Percentiles rank a stretch among this genome's conserved stretches.
These are phyloP conservation scores for Chrysochromulina parva DNA, from an alignment of 78 protist species.

Conservation along the genomic window DNA sequence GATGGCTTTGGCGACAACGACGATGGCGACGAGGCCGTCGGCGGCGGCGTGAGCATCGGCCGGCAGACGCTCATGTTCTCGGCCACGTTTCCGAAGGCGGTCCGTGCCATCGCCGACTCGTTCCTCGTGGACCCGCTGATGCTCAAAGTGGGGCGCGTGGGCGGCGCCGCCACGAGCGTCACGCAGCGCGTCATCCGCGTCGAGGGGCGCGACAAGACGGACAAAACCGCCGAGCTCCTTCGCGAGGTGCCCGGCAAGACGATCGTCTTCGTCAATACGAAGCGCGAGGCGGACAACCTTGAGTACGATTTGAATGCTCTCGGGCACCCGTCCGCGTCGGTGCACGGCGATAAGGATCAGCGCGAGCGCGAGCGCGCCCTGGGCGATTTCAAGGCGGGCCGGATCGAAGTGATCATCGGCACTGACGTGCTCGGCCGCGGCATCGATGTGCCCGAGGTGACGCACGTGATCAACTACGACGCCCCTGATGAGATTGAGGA, in stretches of 20 bases:
- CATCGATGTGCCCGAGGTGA: slow-evolving; percentile 74
- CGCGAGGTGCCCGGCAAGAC: slow-evolving; percentile 22
- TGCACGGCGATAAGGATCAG: slow-evolving; percentile 98
- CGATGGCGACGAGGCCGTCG: no score
- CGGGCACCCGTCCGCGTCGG: slow-evolving; percentile 69
- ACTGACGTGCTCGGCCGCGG: slow-evolving; percentile 95
- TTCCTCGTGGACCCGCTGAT: slow-evolving; percentile 87
- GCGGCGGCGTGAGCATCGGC: slow-evolving; percentile 73
- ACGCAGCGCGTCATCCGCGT: slow-evolving; percentile 67
- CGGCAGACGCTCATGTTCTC: slow-evolving; percentile 97
- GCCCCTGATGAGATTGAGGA: slow-evolving; percentile 87
- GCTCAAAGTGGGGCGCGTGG: slow-evolving; percentile 96
- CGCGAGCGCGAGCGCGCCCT: slow-evolving; percentile 92
- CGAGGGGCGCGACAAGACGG: slow-evolving; percentile 81
- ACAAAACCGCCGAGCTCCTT: slow-evolving; percentile 70
- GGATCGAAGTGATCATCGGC: not conserved
- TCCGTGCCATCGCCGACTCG: slow-evolving; percentile 91
- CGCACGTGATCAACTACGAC: slow-evolving; percentile 96
- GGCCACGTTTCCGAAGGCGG: slow-evolving; percentile 96
- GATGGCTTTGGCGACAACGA: no score
- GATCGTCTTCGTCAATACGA: slow-evolving; percentile 89
- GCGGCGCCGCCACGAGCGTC: slow-evolving; percentile 89
- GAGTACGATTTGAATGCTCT: slow-evolving; percentile 71
- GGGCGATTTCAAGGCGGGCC: not conserved
- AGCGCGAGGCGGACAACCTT: slow-evolving; percentile 83